Evolutionary conservation across 768 basidiomycete genomes (phyloP).

Genomic region (Amylocystis lapponica): DNA sequence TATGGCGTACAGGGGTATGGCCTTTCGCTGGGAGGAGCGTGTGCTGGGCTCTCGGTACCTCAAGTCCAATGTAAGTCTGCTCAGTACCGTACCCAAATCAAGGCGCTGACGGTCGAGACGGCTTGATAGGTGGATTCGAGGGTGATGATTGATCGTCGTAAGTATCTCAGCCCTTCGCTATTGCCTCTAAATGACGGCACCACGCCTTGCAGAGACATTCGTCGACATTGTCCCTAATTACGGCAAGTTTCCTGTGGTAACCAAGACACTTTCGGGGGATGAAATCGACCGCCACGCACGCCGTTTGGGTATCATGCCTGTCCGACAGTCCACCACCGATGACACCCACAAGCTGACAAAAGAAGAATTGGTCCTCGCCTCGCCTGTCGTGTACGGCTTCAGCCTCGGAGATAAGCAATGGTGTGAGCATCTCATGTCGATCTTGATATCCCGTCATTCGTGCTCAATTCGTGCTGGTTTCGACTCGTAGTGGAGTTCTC

Average conservation of each 20-base stretch:
- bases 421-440: neutral
- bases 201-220: conserved; percentile 16
- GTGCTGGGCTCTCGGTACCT: too few relatives aligned
- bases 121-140: conserved; percentile 46
- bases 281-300: conserved; percentile 21
- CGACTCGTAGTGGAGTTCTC: conserved; percentile 47
- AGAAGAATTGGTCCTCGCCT: conserved; percentile 49
- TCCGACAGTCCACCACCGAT: neutral
- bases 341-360: conserved; percentile 36
- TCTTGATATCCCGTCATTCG: neutral
- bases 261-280: conserved; percentile 17
- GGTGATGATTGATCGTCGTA: conserved; percentile 59
- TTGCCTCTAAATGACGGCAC: neutral
- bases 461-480: neutral
- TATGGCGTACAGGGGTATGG: conserved; percentile 50
- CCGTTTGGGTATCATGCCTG: too few relatives aligned
- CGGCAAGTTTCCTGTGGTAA: conserved; percentile 17
- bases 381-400: conserved; percentile 57
- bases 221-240: conserved; percentile 23
- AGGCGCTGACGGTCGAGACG: too few relatives aligned
- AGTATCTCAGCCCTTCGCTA: too few relatives aligned
- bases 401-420: conserved; percentile 45
- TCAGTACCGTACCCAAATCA: too few relatives aligned
- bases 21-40: conserved; percentile 33
- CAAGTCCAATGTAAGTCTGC: too few relatives aligned